A percentile compares a stretch with the other conserved stretches of the same genome.
Evolutionary conservation across 2,329 filamentous ascomycete species (phyloP).

Genomic region (Botrytis fragariae): DNA sequence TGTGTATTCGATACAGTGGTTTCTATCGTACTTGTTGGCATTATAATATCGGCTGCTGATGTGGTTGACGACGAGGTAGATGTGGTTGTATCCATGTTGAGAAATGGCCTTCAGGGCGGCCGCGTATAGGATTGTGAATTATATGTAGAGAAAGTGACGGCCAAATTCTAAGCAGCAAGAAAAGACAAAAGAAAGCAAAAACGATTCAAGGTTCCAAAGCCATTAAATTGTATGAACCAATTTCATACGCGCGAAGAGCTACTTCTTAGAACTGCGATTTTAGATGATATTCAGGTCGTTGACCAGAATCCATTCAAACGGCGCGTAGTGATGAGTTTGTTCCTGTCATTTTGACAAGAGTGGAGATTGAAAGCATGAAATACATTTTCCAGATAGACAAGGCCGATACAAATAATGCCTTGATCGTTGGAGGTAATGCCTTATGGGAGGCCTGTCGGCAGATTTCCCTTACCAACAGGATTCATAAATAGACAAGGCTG

Average conservation of each 20-base stretch:
- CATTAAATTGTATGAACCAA: background rate
- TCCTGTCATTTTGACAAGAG: background rate
- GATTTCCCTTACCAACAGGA: background rate
- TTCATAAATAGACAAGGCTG: background rate
- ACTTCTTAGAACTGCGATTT: background rate
- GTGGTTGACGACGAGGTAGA: background rate
- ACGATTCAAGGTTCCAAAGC: background rate
- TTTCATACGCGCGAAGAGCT: background rate
- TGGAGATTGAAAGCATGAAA: background rate
- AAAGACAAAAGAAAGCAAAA: no score
- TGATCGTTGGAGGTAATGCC: background rate
- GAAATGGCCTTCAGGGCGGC: background rate
- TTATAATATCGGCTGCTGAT: background rate
- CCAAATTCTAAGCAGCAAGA: background rate
- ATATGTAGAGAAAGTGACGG: background rate
- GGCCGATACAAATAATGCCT: background rate
- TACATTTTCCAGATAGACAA: background rate
- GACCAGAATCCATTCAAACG: background rate
- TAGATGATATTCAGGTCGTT: no score
- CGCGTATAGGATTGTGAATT: background rate
- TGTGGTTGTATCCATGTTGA: background rate
- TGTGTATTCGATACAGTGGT: background rate
- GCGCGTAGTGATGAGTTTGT: background rate
- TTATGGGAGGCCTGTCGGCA: background rate
- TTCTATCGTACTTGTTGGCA: background rate